Base-by-base conservation (phyloP, 108 stramenopile species). In the Schizochytrium sp. region DNA sequence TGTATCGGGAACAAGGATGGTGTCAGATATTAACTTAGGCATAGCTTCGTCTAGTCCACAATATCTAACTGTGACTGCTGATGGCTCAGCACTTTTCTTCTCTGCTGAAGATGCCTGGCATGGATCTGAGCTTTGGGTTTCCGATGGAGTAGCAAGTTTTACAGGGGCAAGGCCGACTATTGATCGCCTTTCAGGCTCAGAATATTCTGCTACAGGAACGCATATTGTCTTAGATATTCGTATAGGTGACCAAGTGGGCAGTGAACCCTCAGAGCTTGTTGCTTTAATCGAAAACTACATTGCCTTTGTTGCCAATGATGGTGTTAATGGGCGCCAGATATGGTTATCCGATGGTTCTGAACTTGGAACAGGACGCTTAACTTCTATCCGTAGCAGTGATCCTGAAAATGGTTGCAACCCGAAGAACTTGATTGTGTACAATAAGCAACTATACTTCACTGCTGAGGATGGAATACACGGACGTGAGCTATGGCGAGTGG, bases 351-450 rank as follows among this genome's bases (percentile, higher is more conserved):
- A 83, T 40, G 76, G 76, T 28, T 55, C 76, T 2, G 76, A 10
- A 28, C 50, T 55, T 2, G 76, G 76, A 5, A 83, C 76, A 10
- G 76, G 76, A 0, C 47, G 47, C 0, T 38, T 83, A 5, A 83
- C 76, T n/a, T 47, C 45, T 10, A 10, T 83, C 28, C 47, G 53
- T n/a, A 55, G 47, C 28, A n/a, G 38, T 28, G 28, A 38, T 38
- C 49, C 50, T 53, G 76, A 83, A 40, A 47, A n/a, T 53, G 76
- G 76, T 10, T 83, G 76, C 76, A 53, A 83, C 28, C 76, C 76
- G 47, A 17, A 28, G 28, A 40, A 55, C 28, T 53, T 83, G 7
- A 40, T 55, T 2, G 17, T 83, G 45, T 83, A 83, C 53, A 55
- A 83, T 53, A n/a, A 55, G 47, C 47, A 55, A 55, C 47, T 83